These are phyloP conservation scores for Leishmania braziliensis DNA, from an alignment of 208 protist genomes.

Conservation along the genomic window DNA sequence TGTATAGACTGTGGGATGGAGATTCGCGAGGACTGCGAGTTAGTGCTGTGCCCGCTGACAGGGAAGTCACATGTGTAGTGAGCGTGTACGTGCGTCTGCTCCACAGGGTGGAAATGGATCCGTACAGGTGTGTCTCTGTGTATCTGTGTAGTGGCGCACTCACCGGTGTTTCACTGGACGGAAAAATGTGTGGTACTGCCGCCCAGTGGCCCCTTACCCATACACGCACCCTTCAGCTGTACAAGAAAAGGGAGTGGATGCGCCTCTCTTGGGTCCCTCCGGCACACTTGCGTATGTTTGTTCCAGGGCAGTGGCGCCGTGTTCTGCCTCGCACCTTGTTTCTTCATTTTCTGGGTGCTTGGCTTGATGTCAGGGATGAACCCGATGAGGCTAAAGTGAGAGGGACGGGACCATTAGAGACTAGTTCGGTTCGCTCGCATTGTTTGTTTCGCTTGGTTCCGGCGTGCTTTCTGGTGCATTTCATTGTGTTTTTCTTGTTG, in stretches of 20 bases:
- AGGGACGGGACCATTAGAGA: not conserved
- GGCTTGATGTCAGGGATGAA: not conserved
- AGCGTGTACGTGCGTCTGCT: not conserved
- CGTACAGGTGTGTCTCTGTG: not conserved
- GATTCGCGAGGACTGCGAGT: slow-evolving; percentile 36
- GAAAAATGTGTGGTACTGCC: not conserved
- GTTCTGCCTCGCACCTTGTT: not conserved
- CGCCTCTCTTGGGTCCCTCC: not conserved
- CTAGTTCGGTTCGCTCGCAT: not conserved
- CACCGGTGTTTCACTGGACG: not conserved
- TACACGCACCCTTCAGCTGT: not conserved
- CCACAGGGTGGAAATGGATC: not conserved
- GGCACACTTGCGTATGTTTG: not conserved
- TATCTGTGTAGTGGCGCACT: not conserved
- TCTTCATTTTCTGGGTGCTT: not conserved
- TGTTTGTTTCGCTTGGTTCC: not conserved
- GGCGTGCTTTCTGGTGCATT: not conserved
- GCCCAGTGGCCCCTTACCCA: not conserved
- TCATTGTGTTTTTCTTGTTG: not conserved
- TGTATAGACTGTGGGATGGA: slow-evolving; percentile 64
- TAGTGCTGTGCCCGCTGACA: slow-evolving; percentile 49
- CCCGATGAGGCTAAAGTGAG: not conserved
- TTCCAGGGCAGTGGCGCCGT: not conserved
- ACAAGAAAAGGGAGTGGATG: not conserved
- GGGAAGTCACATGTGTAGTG: slow-evolving; percentile 48